Conservation (phyloP, 495 filamentous ascomycete species). For the Trichoderma asperelloides region DNA sequence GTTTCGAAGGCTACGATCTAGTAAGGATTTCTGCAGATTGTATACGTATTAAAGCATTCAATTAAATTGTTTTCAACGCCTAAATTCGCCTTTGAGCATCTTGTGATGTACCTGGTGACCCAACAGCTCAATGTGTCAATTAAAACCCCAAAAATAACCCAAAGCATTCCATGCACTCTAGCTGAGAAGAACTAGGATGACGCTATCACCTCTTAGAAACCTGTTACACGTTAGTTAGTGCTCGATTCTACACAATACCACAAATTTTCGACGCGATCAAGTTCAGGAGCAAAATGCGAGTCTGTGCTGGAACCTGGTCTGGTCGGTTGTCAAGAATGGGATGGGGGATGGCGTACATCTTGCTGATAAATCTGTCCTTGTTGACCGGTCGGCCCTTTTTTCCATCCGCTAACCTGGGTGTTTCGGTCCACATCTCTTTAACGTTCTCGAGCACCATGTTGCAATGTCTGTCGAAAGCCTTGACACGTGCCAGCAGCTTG, state of each 20-base stretch:
- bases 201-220: slow-evolving; percentile 89
- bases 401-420: slow-evolving; percentile 61
- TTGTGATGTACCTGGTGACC: not conserved
- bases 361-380: slow-evolving; percentile 97
- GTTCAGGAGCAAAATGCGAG: not conserved
- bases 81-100: not conserved
- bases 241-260: not conserved
- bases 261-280: not conserved
- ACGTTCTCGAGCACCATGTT: slow-evolving; percentile 98
- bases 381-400: slow-evolving; percentile 88
- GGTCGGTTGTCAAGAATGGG: not conserved
- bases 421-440: slow-evolving; percentile 99
- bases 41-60: not conserved
- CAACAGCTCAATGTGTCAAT: slow-evolving; percentile 4
- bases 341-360: slow-evolving; percentile 59
- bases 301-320: not conserved
- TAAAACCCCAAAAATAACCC: not conserved
- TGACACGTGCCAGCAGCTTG: slow-evolving; percentile 57
- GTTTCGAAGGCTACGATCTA: not conserved
- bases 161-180: slow-evolving; percentile 24
- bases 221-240: slow-evolving; percentile 35
- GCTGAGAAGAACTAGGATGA: slow-evolving; percentile 87
- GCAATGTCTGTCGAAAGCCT: slow-evolving; percentile 42
- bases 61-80: slow-evolving; percentile 11
- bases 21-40: slow-evolving; percentile 1